phyloP scores from a whole-genome alignment of 2,329 filamentous ascomycete species.

The Phialocephala sp. region DNA sequence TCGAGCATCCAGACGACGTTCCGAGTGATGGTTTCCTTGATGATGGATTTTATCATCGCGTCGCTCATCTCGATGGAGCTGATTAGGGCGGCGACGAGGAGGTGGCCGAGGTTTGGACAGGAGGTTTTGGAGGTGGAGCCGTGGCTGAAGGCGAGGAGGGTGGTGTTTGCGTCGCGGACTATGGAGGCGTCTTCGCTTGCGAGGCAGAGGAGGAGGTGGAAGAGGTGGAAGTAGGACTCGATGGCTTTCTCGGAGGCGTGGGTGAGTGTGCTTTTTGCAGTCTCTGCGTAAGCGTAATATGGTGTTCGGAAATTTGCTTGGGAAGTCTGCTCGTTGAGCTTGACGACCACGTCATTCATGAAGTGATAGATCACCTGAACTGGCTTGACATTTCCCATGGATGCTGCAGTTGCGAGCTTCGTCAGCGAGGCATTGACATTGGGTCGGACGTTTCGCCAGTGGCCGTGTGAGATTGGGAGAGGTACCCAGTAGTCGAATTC shows the following conservation, averaged over 20 bases:
- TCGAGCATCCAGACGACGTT: slow-evolving; percentile 60
- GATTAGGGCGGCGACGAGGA: slow-evolving; percentile 54
- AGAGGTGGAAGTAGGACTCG: slow-evolving; percentile 58
- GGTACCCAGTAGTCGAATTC: slow-evolving; percentile 52
- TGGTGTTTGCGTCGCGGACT: slow-evolving; percentile 48
- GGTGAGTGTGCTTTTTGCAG: slow-evolving; percentile 47
- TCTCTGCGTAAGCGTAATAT: slow-evolving; percentile 11
- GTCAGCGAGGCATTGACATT: slow-evolving; percentile 40
- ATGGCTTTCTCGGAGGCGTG: slow-evolving; percentile 59
- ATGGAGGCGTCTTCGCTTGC: slow-evolving; percentile 47
- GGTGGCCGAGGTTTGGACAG: slow-evolving; percentile 55
- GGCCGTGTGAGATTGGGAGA: slow-evolving; percentile 51
- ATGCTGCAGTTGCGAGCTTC: slow-evolving; percentile 38
- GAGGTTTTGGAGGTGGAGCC: slow-evolving; percentile 49
- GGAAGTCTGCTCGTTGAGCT: slow-evolving; percentile 48
- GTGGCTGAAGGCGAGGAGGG: slow-evolving; percentile 46
- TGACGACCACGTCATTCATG: slow-evolving; percentile 58
- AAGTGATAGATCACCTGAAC: slow-evolving; percentile 51
- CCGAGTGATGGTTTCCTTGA: slow-evolving; percentile 55
- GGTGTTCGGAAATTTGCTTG: slow-evolving; percentile 26
- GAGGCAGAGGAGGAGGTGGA: slow-evolving; percentile 56
- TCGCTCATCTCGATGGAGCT: slow-evolving; percentile 50
- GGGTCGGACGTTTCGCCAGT: slow-evolving; percentile 49
- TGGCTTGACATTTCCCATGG: slow-evolving; percentile 31
- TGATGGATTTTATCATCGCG: slow-evolving; percentile 48